Base-by-base conservation (phyloP, 306 rosid genomes). In the Castanospermum australe region DNA sequence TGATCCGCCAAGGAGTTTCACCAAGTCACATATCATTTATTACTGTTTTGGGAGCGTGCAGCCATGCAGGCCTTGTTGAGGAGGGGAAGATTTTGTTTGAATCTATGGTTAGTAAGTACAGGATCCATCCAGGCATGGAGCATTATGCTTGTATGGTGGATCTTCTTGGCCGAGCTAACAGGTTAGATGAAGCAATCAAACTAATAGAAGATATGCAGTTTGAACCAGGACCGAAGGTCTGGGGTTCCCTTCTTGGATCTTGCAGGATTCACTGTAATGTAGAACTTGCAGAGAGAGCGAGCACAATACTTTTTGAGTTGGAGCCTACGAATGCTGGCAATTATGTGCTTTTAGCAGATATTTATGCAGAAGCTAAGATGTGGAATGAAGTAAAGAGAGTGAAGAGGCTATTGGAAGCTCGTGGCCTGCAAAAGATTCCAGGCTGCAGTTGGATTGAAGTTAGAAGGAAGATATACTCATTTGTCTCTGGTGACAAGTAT, bases 101-200 rank as follows among this genome's bases (percentile, higher is more conserved):
- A 42, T 86, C 94, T 47, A 93, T 93, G 97, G 86, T 65, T 24
- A 87, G 62, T 39, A 83, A 87, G 68, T 86, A 91, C 47, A 57
- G 82, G 17, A 81, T 93, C 59, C 83, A 88, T 73, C 97, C 97
- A 32, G 88, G 89, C 36, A 79, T 84, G 84, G 98, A 93, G 88
- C 98, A 93, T 71, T 91, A 93, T 85, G 92, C 98, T 76, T 89
- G 93, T 82, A 86, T 94, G 93, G 99, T 94, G 74, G 99, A 94
- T 87, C 94, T 94, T 82, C 95, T 92, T 36, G 97, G 99, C 17
- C 92, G 97, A 38, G 97, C 99, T 62, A 94, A 94, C 76, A 85
- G 75, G 74, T 87, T 94, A 6, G 92, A 91, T 47, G 97, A 92
- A 86, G 99, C 99, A 71, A 88, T 90, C 62, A 84, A 88, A 79